Evolutionary conservation across 306 rosid species (phyloP), one percentile per base, ranked within the genome.

Genomic region (Vicia villosa): DNA sequence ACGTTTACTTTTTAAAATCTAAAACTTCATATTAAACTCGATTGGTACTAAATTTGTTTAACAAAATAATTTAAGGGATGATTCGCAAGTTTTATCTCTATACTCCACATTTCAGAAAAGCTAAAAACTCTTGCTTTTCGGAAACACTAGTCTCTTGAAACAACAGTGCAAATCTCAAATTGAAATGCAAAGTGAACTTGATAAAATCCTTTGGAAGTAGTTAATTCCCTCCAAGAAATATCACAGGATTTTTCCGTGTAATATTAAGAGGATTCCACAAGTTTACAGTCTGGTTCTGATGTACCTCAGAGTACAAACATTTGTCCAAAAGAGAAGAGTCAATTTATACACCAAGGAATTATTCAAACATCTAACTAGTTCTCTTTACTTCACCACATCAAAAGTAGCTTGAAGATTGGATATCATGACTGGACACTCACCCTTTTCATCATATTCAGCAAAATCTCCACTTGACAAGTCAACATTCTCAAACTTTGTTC

Each of bases 381-480:
- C 32, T 10, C 50, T 49, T 82, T 85, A 83, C 83, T 78, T 84
- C 64, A 80, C 83, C 84, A 86, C 90, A 8, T 81, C 85, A 84
- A 94, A 90, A 26, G 77, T 84, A 41, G 96, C 77, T 14, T 80
- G 81, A 40, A 82, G 78, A 64, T 78, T 83, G 66, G 95, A 88
- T 72, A 90, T 80, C 99, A 85, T 90, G 72, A 87, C 97, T 1
- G 96, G 95, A 68, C 82, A 87, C 80, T 84, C 90, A 70, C 98
- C 97, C 85, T 90, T 88, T 89, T 88, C 99, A 76, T 80, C 92
- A 66, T 91, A 94, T 58, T 88, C 99, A n/a, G 84, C 81, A 57
- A 59, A 91, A 5, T 94, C 95, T 43, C 83, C 91, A 47, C 68
- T 86, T 15, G 92, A 87, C 80, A 94, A 58, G 85, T 94, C 99